These are phyloP conservation scores for Alternaria triticimaculans DNA, from an alignment of 2,329 filamentous ascomycete genomes.

Conservation along the genomic window DNA sequence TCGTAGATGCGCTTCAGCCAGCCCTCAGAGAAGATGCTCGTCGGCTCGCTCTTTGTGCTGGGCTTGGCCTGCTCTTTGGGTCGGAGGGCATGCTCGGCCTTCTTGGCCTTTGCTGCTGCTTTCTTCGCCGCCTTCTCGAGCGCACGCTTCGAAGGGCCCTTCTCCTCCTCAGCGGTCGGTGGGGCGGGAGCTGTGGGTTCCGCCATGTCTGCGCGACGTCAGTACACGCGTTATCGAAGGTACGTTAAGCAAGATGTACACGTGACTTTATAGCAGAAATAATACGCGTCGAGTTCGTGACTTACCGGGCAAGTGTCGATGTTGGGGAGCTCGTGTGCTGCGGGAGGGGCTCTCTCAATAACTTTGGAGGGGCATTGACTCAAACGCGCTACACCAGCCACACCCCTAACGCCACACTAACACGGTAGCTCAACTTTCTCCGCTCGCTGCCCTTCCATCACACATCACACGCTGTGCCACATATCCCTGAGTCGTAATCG, in stretches of 20 bases:
- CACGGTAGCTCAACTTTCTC: not conserved
- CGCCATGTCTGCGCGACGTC: constrained; percentile 28
- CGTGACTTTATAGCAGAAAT: not conserved
- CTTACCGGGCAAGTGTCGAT: constrained; percentile 3
- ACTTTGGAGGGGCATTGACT: constrained; percentile 32
- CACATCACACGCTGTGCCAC: not conserved
- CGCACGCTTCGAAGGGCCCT: constrained; percentile 55
- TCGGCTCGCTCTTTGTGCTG: constrained; percentile 35
- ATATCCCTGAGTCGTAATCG: not conserved
- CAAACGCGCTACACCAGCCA: constrained; percentile 29
- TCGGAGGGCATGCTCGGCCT: constrained; percentile 51
- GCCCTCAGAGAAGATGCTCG: constrained; percentile 55
- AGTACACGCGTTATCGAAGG: not conserved
- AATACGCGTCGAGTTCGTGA: not conserved
- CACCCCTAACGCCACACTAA: constrained; percentile 15
- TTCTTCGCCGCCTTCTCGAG: constrained; percentile 59
- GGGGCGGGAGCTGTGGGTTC: constrained; percentile 26
- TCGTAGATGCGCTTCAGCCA: constrained; percentile 59
- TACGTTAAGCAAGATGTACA: accelerated
- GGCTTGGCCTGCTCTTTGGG: constrained; percentile 49
- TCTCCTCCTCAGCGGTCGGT: constrained; percentile 38
- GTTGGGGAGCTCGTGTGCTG: constrained; percentile 19
- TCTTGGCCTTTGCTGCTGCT: constrained; percentile 53
- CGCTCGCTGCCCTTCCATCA: not conserved
- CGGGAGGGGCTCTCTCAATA: constrained; percentile 17